Base-by-base conservation (phyloP, 495 filamentous ascomycete genomes). In the Parathielavia appendiculata region DNA sequence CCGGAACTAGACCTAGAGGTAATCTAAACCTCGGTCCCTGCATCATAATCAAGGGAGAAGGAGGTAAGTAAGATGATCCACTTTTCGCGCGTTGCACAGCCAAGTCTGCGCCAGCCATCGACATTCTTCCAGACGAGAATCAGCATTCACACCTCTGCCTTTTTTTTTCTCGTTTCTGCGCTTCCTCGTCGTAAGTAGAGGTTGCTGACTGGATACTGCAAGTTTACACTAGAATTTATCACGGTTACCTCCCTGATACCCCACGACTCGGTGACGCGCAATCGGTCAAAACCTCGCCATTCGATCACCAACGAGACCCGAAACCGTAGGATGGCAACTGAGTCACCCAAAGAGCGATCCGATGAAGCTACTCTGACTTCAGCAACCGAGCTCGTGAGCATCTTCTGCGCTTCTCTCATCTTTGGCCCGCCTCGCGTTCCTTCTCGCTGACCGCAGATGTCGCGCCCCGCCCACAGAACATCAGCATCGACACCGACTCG, bases 311-410 rank as follows among this genome's bases (percentile, higher is more conserved):
- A 52, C 59, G 50, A 62, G 54, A 30, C 60, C 36, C 56, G 56
- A 62, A 65, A 73, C 66, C 73, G 75, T 74, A 83, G 80, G 76
- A 83, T 83, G 80, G 80, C 80, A 72, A 78, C 79, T 71, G 79
- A 79, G 75, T 77, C 74, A 74, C 73, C 73, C 64, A 65, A 73
- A 60, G 71, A 74, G 62, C 75, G 69, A 71, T 70, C 79, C 69
- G 75, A 73, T 72, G 76, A 80, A 75, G 73, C 74, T 67, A 71
- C 71, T 72, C 64, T 75, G 64, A 72, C 67, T 66, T 71, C 72
- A 65, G 69, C 76, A 56, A 51, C 71, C 66, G 70, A 79, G 66
- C 71, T 71, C 66, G 79, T 81, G 61, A 71, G 79, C 34, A 70
- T 30, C 39, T 38, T 16, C 41, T 7, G n/a, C 36, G 26, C 43